Evolutionary conservation across 148 eudicot species (phyloP).

Genomic region (Amaranthus hypochondriacus): DNA sequence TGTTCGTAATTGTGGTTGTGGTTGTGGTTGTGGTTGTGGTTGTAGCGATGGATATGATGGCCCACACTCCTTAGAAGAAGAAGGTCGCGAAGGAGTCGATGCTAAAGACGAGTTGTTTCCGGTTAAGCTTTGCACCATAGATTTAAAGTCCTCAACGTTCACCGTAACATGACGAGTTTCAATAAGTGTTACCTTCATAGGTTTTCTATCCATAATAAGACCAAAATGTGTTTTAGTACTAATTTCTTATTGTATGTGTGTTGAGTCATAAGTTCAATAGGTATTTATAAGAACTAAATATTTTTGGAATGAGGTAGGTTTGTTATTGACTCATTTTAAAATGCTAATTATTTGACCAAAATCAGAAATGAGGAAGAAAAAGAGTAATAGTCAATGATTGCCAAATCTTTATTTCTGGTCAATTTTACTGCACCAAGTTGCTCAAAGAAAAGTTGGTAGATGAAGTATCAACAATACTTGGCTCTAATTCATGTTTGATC

Average conservation of each 20-base stretch:
- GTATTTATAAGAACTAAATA: background rate
- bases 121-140: constrained; percentile 47
- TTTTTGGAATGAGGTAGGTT: no score
- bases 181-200: constrained; percentile 35
- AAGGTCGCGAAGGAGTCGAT: background rate
- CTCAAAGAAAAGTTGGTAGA: no score
- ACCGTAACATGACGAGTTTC: constrained; percentile 31
- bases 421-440: no score
- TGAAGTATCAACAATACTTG: no score
- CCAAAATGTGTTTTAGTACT: background rate
- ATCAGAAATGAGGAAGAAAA: no score
- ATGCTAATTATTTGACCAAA: no score
- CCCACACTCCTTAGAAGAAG: background rate
- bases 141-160: constrained; percentile 38
- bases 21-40: background rate
- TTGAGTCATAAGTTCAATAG: background rate
- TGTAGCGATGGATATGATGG: no score
- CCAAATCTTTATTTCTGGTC: no score
- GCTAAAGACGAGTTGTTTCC: constrained; percentile 27
- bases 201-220: constrained; percentile 10
- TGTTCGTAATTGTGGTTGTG: background rate
- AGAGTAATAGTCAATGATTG: no score
- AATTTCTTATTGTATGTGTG: background rate
- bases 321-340: no score
- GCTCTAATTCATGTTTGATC: no score